Evolutionary conservation across 2,329 filamentous ascomycete genomes (phyloP).

Genomic region (Colletotrichum truncatum): DNA sequence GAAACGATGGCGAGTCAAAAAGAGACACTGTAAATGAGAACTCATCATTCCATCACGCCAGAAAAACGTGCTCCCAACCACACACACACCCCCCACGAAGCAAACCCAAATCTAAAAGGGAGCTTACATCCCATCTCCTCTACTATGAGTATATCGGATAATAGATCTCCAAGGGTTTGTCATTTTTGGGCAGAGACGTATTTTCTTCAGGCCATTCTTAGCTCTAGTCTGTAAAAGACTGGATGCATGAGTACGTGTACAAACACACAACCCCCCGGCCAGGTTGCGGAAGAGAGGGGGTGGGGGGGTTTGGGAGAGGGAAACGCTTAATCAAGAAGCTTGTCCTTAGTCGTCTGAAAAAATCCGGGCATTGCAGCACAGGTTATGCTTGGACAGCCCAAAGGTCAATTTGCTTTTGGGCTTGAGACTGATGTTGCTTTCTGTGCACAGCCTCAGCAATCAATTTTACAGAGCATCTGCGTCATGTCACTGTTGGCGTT

Average conservation of each 20-base stretch:
- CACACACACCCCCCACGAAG: not conserved
- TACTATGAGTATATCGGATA: too few relatives aligned
- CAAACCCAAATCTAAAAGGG: not conserved
- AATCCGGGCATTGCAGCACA: conserved; percentile 5
- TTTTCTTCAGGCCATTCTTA: not conserved
- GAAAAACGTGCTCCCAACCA: not conserved
- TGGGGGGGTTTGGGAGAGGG: not conserved
- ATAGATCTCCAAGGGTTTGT: not conserved
- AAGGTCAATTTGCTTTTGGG: conserved; percentile 1
- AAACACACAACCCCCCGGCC: conserved; percentile 8
- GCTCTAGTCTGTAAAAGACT: not conserved
- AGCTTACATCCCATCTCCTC: not conserved
- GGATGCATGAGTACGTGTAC: not conserved
- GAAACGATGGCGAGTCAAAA: not conserved
- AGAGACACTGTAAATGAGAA: not conserved
- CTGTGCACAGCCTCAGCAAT: conserved; percentile 25
- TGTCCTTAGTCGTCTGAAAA: conserved; percentile 23
- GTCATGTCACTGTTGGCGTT: not conserved
- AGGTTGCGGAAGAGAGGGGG: not conserved
- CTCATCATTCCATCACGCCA: conserved; percentile 6
- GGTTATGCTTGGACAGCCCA: conserved; percentile 10
- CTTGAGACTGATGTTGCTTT: not conserved
- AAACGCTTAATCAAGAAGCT: conserved; percentile 25
- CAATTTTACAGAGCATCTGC: not conserved
- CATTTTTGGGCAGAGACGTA: conserved; percentile 9